These are phyloP conservation scores for Bryopsis sp. DNA, from an alignment of 139 green algal genomes.

Conservation along the genomic window DNA sequence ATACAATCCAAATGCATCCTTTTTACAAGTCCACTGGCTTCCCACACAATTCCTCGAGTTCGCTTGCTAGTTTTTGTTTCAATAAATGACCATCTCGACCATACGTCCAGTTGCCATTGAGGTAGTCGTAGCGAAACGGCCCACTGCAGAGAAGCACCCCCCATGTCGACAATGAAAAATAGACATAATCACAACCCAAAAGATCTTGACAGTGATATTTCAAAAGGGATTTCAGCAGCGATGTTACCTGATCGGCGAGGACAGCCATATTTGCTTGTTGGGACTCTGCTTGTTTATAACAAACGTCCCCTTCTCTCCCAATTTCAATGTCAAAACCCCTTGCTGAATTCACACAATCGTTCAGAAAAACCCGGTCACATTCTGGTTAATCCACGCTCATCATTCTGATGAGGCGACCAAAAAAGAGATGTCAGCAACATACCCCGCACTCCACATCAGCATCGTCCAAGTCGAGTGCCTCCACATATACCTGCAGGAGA, in stretches of 20 bases:
- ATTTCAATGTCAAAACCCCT: slow-evolving; percentile 72
- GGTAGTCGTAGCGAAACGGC: slow-evolving; percentile 49
- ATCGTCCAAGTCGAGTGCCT: slow-evolving; percentile 38
- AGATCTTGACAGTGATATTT: not conserved
- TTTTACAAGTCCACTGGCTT: no score
- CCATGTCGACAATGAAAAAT: not conserved
- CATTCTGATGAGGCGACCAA: not conserved
- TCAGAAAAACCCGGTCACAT: not conserved
- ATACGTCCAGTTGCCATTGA: slow-evolving; percentile 64
- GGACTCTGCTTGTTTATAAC: slow-evolving; percentile 97
- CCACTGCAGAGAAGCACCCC: slow-evolving; percentile 28
- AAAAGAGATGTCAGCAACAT: not conserved
- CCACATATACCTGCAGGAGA: slow-evolving; percentile 37
- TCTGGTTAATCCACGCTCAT: not conserved
- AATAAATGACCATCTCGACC: slow-evolving; percentile 52
- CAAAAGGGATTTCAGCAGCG: not conserved
- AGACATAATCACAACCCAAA: not conserved
- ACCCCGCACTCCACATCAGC: slow-evolving; percentile 64
- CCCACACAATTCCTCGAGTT: slow-evolving; percentile 49
- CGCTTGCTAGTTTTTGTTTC: slow-evolving; percentile 43
- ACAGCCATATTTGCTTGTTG: slow-evolving; percentile 95
- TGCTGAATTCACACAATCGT: slow-evolving; percentile 37
- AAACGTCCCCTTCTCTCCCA: slow-evolving; percentile 79
- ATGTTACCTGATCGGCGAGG: slow-evolving; percentile 74
- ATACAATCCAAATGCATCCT: no score